Conservation (phyloP, 495 filamentous ascomycete species). For the Opeltia flavorubescens region DNA sequence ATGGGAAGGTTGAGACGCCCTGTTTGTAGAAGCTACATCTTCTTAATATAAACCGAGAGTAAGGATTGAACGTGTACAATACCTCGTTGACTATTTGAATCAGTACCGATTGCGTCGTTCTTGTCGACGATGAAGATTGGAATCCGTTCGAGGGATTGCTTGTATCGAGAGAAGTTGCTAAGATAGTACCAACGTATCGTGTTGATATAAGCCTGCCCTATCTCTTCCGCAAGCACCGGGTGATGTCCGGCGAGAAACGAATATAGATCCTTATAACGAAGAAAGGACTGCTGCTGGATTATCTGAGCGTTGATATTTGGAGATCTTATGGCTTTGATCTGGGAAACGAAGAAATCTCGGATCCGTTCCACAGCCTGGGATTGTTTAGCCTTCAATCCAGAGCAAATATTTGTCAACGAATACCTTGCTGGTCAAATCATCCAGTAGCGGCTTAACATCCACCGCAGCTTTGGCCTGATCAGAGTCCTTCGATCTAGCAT, state of each 20-base stretch:
- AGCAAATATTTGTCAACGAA: not conserved
- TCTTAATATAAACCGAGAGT: slow-evolving; percentile 18
- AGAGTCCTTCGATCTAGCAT: slow-evolving; percentile 45
- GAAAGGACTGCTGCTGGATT: slow-evolving; percentile 79
- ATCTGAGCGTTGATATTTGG: slow-evolving; percentile 94
- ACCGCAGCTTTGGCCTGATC: slow-evolving; percentile 56
- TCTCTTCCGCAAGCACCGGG: slow-evolving; percentile 64
- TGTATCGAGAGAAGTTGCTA: slow-evolving; percentile 82
- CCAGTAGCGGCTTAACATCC: slow-evolving; percentile 74
- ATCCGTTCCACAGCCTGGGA: slow-evolving; percentile 80
- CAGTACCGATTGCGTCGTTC: slow-evolving; percentile 69
- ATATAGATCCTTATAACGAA: slow-evolving; percentile 77
- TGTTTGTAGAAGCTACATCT: slow-evolving; percentile 30
- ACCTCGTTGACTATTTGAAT: slow-evolving; percentile 50
- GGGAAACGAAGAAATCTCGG: slow-evolving; percentile 80
- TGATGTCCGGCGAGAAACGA: slow-evolving; percentile 71
- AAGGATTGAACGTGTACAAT: slow-evolving; percentile 13
- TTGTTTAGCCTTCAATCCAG: slow-evolving; percentile 8
- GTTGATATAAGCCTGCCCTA: slow-evolving; percentile 88
- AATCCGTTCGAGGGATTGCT: slow-evolving; percentile 67
- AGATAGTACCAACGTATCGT: slow-evolving; percentile 98
- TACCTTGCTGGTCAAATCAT: slow-evolving; percentile 71
- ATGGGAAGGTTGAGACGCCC: slow-evolving; percentile 32
- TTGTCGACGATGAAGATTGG: slow-evolving; percentile 72
- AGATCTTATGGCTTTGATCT: slow-evolving; percentile 83